phyloP scores from a whole-genome alignment of 768 basidiomycete species.

The Termitomyces sp. region DNA sequence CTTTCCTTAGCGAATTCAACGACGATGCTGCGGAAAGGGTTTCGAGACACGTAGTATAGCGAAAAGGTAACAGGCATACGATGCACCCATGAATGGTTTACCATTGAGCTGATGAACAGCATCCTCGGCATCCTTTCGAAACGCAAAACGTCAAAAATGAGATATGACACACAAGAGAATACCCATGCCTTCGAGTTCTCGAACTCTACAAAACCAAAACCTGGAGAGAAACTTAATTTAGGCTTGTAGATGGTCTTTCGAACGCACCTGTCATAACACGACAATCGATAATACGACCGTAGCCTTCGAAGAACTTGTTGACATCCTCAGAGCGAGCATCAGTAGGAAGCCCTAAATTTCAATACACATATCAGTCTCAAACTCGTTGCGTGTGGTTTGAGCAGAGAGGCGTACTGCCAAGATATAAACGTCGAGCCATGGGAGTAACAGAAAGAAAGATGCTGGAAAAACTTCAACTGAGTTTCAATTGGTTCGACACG shows the following conservation, averaged over 20 bases:
- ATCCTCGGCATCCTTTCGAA: constrained; percentile 84
- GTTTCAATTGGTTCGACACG: constrained; percentile 42
- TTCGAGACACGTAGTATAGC: not conserved
- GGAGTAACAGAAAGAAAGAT: constrained; percentile 28
- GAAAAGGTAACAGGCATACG: constrained; percentile 36
- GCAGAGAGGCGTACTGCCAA: constrained; percentile 56
- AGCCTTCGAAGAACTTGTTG: constrained; percentile 84
- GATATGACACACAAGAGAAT: not conserved
- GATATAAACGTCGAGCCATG: constrained; percentile 83
- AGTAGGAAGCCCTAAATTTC: constrained; percentile 61
- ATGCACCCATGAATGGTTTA: constrained; percentile 83
- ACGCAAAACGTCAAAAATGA: constrained; percentile 9
- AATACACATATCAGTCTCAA: not conserved
- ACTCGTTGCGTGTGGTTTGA: constrained; percentile 3
- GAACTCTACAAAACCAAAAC: constrained; percentile 97
- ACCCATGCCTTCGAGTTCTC: constrained; percentile 69
- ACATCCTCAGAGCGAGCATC: constrained; percentile 84
- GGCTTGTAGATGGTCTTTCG: constrained; percentile 8
- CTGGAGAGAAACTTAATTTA: constrained; percentile 32
- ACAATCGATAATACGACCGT: constrained; percentile 84
- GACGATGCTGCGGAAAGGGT: constrained; percentile 58
- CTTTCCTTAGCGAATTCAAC: constrained; percentile 96
- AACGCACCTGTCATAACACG: constrained; percentile 88
- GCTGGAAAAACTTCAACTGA: constrained; percentile 30
- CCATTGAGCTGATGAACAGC: constrained; percentile 84